Base-by-base conservation (phyloP, 345 rosid species). In the Eucalyptus virginea region DNA sequence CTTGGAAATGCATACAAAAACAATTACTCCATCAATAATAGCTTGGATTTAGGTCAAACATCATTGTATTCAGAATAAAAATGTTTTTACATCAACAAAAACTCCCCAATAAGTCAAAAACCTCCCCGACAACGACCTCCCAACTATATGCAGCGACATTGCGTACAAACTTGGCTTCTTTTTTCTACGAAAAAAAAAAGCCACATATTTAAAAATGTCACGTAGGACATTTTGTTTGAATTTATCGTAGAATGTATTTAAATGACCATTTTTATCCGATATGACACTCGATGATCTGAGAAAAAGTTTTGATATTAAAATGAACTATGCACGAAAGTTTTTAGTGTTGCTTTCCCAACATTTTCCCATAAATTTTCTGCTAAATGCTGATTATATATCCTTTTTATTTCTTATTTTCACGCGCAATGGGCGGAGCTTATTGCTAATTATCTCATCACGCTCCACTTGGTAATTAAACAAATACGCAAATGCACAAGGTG, bases 301-400 rank as follows among this genome's bases (percentile, higher is more conserved):
- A 12, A 60, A 60, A 28, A 11, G 0, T 3, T 60, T 28, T 60
- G 16, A 28, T 28, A 60, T 3, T 60, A 26, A 56, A 56, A 24
- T 60, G 15, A 11, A 0, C 4, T 0, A 1, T 1, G 0, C 0
- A 3, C 0, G 1, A 28, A 26, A 60, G 6, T 26, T 11, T 58
- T 26, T 26, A 58, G 7, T 5, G 4, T 58, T 2, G 30, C 6
- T 58, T 26, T 11, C 65, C 65, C 30, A 23, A 54, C 26, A 54
- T 54, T 54, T 23, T 54, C 6, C 11, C 12, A 24, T 23, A 56
- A 56, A 56, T 24, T 24, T 56, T 23, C 62, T 24, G 62, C 30
- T 56, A 23, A 23, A 23, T 56, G 30, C 62, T 56, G 11, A 24
- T 23, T 23, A 24, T 24, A 56, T 56, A 9, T 56, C 30, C 3